Conservation (phyloP, 306 rosid genomes). For the Dalbergia cultrata region DNA sequence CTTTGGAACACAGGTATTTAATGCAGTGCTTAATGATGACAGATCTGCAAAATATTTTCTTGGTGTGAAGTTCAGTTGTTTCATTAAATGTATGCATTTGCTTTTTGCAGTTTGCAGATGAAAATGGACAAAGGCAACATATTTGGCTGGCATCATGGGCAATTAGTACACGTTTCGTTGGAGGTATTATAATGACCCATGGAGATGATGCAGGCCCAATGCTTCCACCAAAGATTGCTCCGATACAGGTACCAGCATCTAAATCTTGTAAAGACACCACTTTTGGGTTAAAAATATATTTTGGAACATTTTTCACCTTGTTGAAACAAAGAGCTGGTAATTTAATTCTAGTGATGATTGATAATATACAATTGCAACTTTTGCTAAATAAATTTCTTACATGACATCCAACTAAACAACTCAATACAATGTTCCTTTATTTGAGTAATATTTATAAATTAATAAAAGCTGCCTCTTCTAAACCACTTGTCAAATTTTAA, state of each 20-base stretch:
- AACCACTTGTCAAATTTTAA: slow-evolving; percentile 26
- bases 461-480: slow-evolving; percentile 6
- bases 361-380: slow-evolving; percentile 8
- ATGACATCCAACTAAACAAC: slow-evolving; percentile 27
- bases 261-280: slow-evolving; percentile 10
- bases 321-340: slow-evolving; percentile 22
- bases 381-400: slow-evolving; percentile 29
- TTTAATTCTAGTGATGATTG: not conserved
- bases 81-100: slow-evolving; percentile 48
- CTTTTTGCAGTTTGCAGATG: slow-evolving; percentile 87
- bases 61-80: not conserved
- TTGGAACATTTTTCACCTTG: slow-evolving; percentile 31
- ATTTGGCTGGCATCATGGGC: slow-evolving; percentile 99
- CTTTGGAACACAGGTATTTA: slow-evolving; percentile 86
- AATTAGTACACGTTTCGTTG: slow-evolving; percentile 95
- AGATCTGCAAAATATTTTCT: slow-evolving; percentile 22
- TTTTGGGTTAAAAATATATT: slow-evolving; percentile 14
- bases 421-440: slow-evolving; percentile 23
- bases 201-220: slow-evolving; percentile 95
- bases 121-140: slow-evolving; percentile 80
- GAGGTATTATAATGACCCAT: slow-evolving; percentile 97
- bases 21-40: not conserved
- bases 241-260: slow-evolving; percentile 73
- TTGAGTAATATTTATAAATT: slow-evolving; percentile 8
- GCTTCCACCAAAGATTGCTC: slow-evolving; percentile 97